Conservation (phyloP, 148 eudicot species). For the Rhododendron ferrugineum region DNA sequence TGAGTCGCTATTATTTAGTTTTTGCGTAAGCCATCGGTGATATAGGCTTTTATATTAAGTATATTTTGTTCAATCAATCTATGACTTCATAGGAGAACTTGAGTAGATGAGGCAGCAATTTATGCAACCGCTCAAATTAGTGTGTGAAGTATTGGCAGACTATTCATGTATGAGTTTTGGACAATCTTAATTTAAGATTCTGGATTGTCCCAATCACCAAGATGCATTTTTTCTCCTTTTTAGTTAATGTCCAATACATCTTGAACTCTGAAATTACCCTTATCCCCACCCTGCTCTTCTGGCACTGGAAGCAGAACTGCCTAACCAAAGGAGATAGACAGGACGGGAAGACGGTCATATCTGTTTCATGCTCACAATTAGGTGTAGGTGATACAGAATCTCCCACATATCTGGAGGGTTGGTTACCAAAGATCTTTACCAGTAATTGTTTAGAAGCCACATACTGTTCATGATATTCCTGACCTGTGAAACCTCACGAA, state of each 20-base stretch:
- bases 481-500: neutral
- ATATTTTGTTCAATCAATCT: neutral
- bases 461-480: neutral
- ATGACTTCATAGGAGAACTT: neutral
- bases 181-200: neutral
- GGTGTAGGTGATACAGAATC: too few relatives aligned
- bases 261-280: neutral
- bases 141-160: neutral
- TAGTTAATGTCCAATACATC: neutral
- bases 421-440: neutral
- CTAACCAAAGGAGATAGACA: too few relatives aligned
- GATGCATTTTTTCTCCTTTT: too few relatives aligned
- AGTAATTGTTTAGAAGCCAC: neutral
- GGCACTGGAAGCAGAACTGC: neutral
- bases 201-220: neutral
- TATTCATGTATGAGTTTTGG: neutral
- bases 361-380: too few relatives aligned
- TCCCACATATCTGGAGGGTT: too few relatives aligned
- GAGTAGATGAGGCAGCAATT: neutral
- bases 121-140: neutral
- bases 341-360: neutral
- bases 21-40: neutral
- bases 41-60: neutral
- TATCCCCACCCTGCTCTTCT: neutral
- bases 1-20: neutral